phyloP scores from a whole-genome alignment of 2,329 filamentous ascomycete species.

The Diaporthe eres region DNA sequence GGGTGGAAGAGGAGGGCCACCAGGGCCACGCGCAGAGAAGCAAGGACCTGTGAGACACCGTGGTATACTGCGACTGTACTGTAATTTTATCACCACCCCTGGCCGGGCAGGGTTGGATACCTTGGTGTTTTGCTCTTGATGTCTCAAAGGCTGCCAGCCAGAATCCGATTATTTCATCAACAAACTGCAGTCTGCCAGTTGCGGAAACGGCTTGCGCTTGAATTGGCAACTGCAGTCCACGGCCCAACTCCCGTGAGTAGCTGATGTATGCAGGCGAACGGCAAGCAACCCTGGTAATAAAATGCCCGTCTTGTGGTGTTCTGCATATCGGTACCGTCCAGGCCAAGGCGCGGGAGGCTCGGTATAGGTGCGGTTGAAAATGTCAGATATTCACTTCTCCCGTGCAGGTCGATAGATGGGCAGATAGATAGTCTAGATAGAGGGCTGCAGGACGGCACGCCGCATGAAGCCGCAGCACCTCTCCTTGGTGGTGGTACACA shows the following conservation, averaged over 20 bases:
- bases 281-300: background rate
- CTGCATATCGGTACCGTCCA: background rate
- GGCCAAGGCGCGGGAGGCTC: background rate
- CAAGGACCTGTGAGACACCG: background rate
- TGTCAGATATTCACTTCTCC: background rate
- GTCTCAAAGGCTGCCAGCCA: background rate
- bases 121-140: background rate
- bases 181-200: background rate
- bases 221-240: background rate
- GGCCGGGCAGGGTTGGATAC: background rate
- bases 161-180: background rate
- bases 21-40: background rate
- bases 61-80: constrained; percentile 3
- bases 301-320: background rate
- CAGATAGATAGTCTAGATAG: constrained; percentile 1
- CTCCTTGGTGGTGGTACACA: constrained; percentile 1
- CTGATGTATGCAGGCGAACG: constrained; percentile 3
- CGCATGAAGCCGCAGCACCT: constrained; percentile 24
- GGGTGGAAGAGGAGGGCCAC: background rate
- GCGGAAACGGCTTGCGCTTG: background rate
- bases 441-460: constrained; percentile 25
- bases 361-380: background rate
- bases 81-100: constrained; percentile 10
- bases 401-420: constrained; percentile 6
- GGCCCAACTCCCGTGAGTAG: background rate